These are phyloP conservation scores for Arthrobotrys pseudoclavata DNA, from an alignment of 2,329 filamentous ascomycete genomes.

Conservation along the genomic window DNA sequence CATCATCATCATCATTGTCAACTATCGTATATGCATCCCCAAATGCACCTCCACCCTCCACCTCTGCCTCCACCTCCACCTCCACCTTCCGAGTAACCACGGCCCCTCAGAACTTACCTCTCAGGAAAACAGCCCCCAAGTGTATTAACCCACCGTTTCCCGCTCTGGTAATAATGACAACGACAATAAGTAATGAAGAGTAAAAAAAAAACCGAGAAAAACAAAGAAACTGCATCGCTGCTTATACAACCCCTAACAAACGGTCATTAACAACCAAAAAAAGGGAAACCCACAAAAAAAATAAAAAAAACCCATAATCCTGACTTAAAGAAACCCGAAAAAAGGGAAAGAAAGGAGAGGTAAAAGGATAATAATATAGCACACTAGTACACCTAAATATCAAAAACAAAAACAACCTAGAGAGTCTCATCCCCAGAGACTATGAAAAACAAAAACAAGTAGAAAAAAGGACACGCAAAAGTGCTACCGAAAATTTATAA, in stretches of 20 bases:
- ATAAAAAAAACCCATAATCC: conserved; percentile 25
- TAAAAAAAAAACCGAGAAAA: conserved; percentile 29
- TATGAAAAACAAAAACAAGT: conserved; percentile 35
- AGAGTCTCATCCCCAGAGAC: conserved; percentile 34
- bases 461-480: conserved; percentile 44
- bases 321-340: neutral
- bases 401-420: conserved; percentile 17
- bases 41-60: neutral
- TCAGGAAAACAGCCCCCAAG: too few species aligned
- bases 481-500: conserved; percentile 42
- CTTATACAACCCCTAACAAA: neutral
- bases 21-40: too few species aligned
- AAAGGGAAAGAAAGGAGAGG: conserved; percentile 25
- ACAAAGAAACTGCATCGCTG: conserved; percentile 4
- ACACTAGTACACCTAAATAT: conserved; percentile 45
- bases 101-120: too few species aligned
- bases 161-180: neutral
- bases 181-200: conserved; percentile 22
- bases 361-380: conserved; percentile 41
- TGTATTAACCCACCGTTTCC: neutral
- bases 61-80: neutral
- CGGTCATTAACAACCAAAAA: neutral
- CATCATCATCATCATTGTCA: too few species aligned
- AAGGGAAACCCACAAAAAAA: conserved; percentile 5
- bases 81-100: too few species aligned